Evolutionary conservation across 192 early-diverging fungal species (phyloP).

Genomic region (Chytriomyces sp.): DNA sequence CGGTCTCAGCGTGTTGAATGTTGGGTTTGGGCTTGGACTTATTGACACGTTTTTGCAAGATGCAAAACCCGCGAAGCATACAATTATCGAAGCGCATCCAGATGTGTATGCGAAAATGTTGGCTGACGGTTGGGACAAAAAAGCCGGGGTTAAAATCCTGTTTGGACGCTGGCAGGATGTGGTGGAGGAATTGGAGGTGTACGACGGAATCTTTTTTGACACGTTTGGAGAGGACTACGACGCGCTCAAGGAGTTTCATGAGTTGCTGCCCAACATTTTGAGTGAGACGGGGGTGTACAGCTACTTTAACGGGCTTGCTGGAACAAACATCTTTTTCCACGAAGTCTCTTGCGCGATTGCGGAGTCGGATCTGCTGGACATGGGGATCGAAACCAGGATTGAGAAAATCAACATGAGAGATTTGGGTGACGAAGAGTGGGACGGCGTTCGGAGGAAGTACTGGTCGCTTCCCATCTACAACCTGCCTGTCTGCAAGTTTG

Average conservation of each 20-base stretch:
- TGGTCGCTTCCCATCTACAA: conserved; percentile 75
- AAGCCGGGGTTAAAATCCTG: conserved; percentile 79
- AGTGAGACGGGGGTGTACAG: conserved; percentile 82
- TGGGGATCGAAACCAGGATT: conserved; percentile 79
- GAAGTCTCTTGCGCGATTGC: conserved; percentile 90
- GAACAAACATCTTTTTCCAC: conserved; percentile 95
- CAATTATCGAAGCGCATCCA: conserved; percentile 97
- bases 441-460: conserved; percentile 81
- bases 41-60: conserved; percentile 85
- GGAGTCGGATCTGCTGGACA: conserved; percentile 77
- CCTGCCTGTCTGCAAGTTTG: conserved; percentile 73
- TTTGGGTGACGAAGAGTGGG: conserved; percentile 85
- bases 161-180: conserved; percentile 93
- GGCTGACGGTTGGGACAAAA: conserved; percentile 83
- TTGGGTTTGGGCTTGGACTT: conserved; percentile 89
- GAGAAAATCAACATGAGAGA: conserved; percentile 75
- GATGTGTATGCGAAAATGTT: conserved; percentile 92
- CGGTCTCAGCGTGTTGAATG: conserved; percentile 67
- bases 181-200: conserved; percentile 70
- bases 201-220: conserved; percentile 92
- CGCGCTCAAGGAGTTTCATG: conserved; percentile 73
- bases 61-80: conserved; percentile 69
- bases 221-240: conserved; percentile 69
- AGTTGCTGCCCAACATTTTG: conserved; percentile 67
- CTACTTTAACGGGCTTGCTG: conserved; percentile 94